phyloP scores from a whole-genome alignment of 352 stramenopile genomes.

The Phytopythium ostracodes region DNA sequence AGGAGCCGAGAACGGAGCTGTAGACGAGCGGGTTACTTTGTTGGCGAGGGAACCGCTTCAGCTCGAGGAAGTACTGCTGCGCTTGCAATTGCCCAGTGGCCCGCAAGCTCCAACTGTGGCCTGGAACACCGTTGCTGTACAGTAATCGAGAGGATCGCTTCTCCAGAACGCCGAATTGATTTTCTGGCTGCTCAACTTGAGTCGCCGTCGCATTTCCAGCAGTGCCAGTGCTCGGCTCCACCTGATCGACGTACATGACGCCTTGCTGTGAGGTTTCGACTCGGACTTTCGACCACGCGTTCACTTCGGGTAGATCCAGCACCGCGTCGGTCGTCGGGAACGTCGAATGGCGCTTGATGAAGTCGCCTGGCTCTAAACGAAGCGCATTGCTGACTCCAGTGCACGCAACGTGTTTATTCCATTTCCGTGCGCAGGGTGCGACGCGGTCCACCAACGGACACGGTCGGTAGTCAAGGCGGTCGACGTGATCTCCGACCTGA shows the following conservation, averaged over 20 bases:
- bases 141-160: constrained; percentile 25
- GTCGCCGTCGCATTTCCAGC: not conserved
- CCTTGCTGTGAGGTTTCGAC: constrained; percentile 26
- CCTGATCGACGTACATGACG: constrained; percentile 44
- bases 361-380: constrained; percentile 28
- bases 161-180: not conserved
- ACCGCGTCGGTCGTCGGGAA: constrained; percentile 41
- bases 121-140: constrained; percentile 64
- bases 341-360: constrained; percentile 43
- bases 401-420: constrained; percentile 52
- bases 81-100: constrained; percentile 10
- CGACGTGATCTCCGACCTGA: constrained; percentile 38
- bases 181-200: not conserved
- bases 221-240: constrained; percentile 34
- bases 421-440: constrained; percentile 25
- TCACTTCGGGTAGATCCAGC: constrained; percentile 60
- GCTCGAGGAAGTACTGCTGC: constrained; percentile 57
- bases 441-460: constrained; percentile 35
- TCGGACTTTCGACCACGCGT: constrained; percentile 52
- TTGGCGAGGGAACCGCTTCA: constrained; percentile 43
- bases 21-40: constrained; percentile 23
- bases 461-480: constrained; percentile 57
- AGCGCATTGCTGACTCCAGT: constrained; percentile 36
- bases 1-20: constrained; percentile 14
- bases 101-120: constrained; percentile 21